Percentiles rank a stretch among this genome's conserved stretches.
Conservation (phyloP, 768 basidiomycete genomes). For the Tricholoma sp. region DNA sequence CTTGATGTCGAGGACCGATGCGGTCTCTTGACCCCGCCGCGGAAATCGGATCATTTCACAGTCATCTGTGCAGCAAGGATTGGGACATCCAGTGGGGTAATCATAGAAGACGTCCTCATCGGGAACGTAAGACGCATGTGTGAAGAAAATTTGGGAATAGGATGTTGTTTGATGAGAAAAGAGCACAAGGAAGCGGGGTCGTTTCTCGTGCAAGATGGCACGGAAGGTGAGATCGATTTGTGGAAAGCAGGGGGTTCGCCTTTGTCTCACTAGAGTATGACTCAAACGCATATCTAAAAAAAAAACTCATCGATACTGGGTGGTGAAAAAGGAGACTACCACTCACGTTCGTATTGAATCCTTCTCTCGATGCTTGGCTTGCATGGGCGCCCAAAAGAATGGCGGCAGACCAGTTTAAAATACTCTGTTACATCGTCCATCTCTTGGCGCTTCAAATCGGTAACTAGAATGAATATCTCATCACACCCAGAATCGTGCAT, state of each 20-base stretch:
- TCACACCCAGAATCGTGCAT: slow-evolving; percentile 81
- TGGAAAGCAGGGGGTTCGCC: slow-evolving; percentile 75
- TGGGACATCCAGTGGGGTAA: slow-evolving; percentile 76
- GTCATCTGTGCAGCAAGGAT: slow-evolving; percentile 74
- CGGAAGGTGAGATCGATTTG: slow-evolving; percentile 77
- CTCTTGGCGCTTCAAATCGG: slow-evolving; percentile 72
- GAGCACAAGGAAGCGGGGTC: slow-evolving; percentile 69
- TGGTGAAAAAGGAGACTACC: background rate
- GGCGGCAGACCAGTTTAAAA: slow-evolving; percentile 67
- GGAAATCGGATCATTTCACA: slow-evolving; percentile 83
- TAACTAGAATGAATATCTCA: slow-evolving; percentile 74
- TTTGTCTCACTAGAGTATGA: slow-evolving; percentile 62
- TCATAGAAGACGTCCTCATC: slow-evolving; percentile 70
- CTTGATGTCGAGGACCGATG: slow-evolving; percentile 58
- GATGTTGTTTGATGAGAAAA: slow-evolving; percentile 80
- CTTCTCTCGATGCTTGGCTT: slow-evolving; percentile 64
- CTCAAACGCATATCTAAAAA: slow-evolving; percentile 57
- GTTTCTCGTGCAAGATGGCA: slow-evolving; percentile 71
- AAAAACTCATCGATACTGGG: background rate
- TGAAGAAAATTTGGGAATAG: slow-evolving; percentile 80
- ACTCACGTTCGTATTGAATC: slow-evolving; percentile 70
- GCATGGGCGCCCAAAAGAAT: slow-evolving; percentile 56
- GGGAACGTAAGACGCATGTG: slow-evolving; percentile 64
- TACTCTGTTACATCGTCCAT: slow-evolving; percentile 80
- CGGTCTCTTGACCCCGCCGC: slow-evolving; percentile 53